These are phyloP conservation scores for Oxytropis ochrocephala DNA, from an alignment of 306 rosid species.

Conservation along the genomic window DNA sequence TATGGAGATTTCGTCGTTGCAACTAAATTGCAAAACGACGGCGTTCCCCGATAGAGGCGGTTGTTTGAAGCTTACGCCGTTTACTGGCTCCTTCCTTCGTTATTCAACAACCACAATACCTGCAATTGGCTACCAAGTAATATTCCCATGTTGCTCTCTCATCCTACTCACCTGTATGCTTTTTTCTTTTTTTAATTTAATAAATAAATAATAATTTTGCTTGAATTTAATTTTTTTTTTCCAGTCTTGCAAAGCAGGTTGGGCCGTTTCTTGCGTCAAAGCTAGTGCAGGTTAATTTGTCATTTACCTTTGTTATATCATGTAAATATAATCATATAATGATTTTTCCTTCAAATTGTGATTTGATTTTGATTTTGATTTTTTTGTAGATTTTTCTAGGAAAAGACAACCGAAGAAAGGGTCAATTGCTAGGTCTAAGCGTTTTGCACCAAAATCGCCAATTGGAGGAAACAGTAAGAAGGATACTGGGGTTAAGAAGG, in stretches of 20 bases:
- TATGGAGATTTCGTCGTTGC: slow-evolving; percentile 62
- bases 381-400: slow-evolving; percentile 53
- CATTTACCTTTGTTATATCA: slow-evolving; percentile 3
- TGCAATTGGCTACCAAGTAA: slow-evolving; percentile 28
- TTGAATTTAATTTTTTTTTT: slow-evolving; percentile 12
- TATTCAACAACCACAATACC: slow-evolving; percentile 18
- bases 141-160: background rate
- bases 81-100: slow-evolving; percentile 31
- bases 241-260: slow-evolving; percentile 56
- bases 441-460: slow-evolving; percentile 42
- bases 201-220: background rate
- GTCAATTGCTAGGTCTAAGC: slow-evolving; percentile 42
- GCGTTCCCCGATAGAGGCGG: slow-evolving; percentile 28
- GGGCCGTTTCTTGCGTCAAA: slow-evolving; percentile 36
- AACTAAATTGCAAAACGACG: slow-evolving; percentile 35
- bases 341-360: background rate
- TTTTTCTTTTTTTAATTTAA: background rate
- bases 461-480: slow-evolving; percentile 31
- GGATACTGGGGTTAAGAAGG: slow-evolving; percentile 31
- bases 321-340: background rate
- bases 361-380: background rate
- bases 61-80: slow-evolving; percentile 34
- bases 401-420: slow-evolving; percentile 51
- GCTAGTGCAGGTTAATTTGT: slow-evolving; percentile 54
- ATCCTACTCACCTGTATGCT: background rate